A percentile compares a stretch with the other conserved stretches of the same genome.
These are phyloP conservation scores for Colletotrichum salicis DNA, from an alignment of 2,329 filamentous ascomycete species.

Conservation along the genomic window DNA sequence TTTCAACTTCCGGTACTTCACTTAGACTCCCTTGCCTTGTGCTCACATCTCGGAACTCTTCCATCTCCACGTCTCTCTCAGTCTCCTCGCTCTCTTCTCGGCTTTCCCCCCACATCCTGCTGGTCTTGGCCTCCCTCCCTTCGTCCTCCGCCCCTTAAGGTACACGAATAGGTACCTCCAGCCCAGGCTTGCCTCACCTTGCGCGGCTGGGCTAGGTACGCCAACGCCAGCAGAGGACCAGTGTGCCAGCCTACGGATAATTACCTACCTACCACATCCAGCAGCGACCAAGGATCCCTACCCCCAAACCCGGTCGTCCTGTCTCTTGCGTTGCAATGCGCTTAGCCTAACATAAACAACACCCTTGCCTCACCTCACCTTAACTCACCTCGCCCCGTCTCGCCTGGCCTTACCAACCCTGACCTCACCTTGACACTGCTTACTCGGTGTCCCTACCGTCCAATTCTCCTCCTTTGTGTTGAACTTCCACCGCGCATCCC, in stretches of 20 bases:
- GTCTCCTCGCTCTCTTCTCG: no score
- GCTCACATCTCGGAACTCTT: background rate
- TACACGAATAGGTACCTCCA: background rate
- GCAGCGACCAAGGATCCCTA: background rate
- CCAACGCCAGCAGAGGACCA: background rate
- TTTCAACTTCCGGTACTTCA: background rate
- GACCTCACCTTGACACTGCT: background rate
- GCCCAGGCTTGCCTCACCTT: background rate
- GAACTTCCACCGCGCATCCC: background rate
- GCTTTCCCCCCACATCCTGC: background rate
- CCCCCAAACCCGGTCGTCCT: conserved; percentile 21
- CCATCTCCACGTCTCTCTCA: background rate
- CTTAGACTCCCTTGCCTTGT: background rate
- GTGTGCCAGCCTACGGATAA: no score
- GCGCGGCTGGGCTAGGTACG: background rate
- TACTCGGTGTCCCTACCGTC: conserved; percentile 11
- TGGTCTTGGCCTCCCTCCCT: background rate
- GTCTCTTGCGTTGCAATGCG: conserved; percentile 26
- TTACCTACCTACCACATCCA: background rate
- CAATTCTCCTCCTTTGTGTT: background rate
- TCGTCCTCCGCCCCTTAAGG: no score
- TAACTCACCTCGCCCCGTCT: conserved; percentile 12
- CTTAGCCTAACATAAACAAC: conserved; percentile 16
- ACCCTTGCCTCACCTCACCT: conserved; percentile 10
- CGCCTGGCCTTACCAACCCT: background rate